Evolutionary conservation across 164 flowering plant species (phyloP), one percentile per base, ranked within the genome.

Genomic region (Magnolia officinalis): DNA sequence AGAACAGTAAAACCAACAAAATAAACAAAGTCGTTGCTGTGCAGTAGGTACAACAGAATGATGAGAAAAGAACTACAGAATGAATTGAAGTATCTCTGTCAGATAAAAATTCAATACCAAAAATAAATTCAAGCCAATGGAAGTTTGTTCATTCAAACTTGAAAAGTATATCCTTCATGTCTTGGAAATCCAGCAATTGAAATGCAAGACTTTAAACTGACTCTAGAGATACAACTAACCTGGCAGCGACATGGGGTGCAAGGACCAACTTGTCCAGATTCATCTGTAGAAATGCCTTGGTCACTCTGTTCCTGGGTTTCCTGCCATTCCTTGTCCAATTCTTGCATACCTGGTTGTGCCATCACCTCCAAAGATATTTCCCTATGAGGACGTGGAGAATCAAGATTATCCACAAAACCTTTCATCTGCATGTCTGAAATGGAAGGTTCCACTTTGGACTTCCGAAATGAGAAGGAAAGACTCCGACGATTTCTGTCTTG

Each of bases 251-350:
- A 96, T 69, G 95, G 76, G 63, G 85, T 80, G 78, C 97, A 82
- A 24, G 98, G 98, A 78, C 99, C 98, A 79, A 92, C 97, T 87
- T 92, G 96, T 77, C 96, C 95, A 80, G 85, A 79, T 83, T 90
- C 97, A 81, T 88, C 90, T 2, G 82, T 73, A 77, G 87, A 82
- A 83, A 81, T 83, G 77, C 84, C 92, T 77, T 83, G 91, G 84
- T 81, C 78, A 59, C 92, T 91, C 63, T 97, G 83, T 73, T 94
- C 98, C 80, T 90, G 97, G 67, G 83, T 84, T 82, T 94, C 98
- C 98, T 98, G 94, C 99, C 99, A 96, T 76, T 94, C 96, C 67
- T 80, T 85, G 72, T 91, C 89, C 55, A 77, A 76, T 73, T 75
- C 52, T 79, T 80, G 83, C 29, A 51, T 61, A 61, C 75, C 78